Evolutionary conservation across 2,329 filamentous ascomycete species (phyloP), one percentile per base, ranked within the genome.

Genomic region (Pseudocercospora vitis): DNA sequence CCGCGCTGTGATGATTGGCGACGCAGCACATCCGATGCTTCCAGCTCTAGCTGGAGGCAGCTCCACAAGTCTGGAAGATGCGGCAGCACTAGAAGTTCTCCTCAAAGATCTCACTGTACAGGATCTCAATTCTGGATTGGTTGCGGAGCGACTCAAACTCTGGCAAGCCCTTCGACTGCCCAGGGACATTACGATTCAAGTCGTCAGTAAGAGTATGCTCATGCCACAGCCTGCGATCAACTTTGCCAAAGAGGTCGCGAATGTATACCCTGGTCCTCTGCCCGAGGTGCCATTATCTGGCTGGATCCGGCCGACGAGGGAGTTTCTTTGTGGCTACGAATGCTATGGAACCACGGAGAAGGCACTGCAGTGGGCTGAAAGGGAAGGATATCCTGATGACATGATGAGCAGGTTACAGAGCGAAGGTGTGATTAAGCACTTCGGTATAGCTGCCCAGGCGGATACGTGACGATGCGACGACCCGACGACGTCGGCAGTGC

Each of bases 11-110:
- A 33, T 56, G 45, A 53, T 56, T 16, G 54, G 54, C 26, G 54
- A 56, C 26, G 54, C 54, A 8, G 54, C 50, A n/a, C 54, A 56
- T 47, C 50, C 54, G 2, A 54, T 54, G 52, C 33, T 54, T 18
- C 52, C 52, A 14, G 40, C 50, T 9, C 24, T 52, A 18, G 50
- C 46, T 29, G 52, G 37, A 19, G 37, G 52, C 16, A 29, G 37
- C n/a, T 37, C 29, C 1, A 54, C 52, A 4, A 28, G 33, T 16
- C 35, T 54, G 9, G 52, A 54, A 50, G 52, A 54, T 21, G 47
- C 46, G 11, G 52, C 52, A 7, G 39, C 47, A 9, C 45, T 54
- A 3, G 52, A 54, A 32, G 31, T 54, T 14, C 12, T 54, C 7
- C 47, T 54, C 9, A 16, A 32, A 28, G n/a, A 37, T n/a, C 28